Evolutionary conservation across 306 rosid species (phyloP).

Genomic region (Adenanthera pavonina): DNA sequence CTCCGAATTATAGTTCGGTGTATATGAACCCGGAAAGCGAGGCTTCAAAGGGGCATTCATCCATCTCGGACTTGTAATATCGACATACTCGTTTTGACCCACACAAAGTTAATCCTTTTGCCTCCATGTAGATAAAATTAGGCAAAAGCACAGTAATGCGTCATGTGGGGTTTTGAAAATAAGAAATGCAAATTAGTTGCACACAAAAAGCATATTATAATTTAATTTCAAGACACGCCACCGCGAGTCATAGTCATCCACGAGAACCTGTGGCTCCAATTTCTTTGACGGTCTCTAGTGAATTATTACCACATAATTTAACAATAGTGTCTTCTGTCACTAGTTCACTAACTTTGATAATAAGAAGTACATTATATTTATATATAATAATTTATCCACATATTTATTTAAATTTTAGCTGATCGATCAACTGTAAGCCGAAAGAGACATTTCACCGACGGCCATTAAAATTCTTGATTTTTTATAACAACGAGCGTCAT

Average conservation of each 20-base stretch:
- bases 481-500: background rate
- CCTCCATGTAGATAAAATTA: background rate
- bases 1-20: too few species aligned
- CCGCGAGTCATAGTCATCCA: conserved; percentile 2
- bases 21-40: too few species aligned
- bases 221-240: background rate
- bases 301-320: conserved; percentile 28
- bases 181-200: background rate
- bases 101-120: conserved; percentile 27
- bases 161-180: background rate
- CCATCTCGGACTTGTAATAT: too few species aligned
- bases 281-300: conserved; percentile 44
- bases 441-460: conserved; percentile 34
- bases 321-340: conserved; percentile 31
- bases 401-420: conserved; percentile 36
- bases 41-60: too few species aligned
- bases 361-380: conserved; percentile 21
- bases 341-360: conserved; percentile 12
- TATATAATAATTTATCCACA: conserved; percentile 35
- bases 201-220: background rate
- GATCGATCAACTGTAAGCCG: conserved; percentile 18
- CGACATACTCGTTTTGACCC: too few species aligned
- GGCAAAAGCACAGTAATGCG: background rate
- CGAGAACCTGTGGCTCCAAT: conserved; percentile 45
- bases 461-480: conserved; percentile 7